Evolutionary conservation across 2,329 filamentous ascomycete species (phyloP), one percentile per base, ranked within the genome.

Genomic region (Sclerotinia sclerotiorum): DNA sequence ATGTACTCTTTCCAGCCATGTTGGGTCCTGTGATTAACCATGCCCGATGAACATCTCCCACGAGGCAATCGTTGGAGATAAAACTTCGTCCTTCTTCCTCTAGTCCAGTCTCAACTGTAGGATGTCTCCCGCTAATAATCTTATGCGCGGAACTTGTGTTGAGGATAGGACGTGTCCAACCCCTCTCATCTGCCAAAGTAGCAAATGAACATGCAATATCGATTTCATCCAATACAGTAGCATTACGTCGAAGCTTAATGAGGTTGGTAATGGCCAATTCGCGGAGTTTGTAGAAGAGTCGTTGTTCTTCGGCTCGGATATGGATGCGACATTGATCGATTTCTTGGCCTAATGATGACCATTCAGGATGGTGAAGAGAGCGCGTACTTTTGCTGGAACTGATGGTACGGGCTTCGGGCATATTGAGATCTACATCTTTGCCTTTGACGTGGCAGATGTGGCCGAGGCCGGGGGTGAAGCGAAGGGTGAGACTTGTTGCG

Each of bases 1-100:
- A 99, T 0, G 95, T 99, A 78, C 90, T 94, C 81, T 99, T 99
- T 60, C 95, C 95, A 1, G 90, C 95, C 95, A 99, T 99, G 80
- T 99, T 99, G n/a, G 95, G 95, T 0, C 95, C 82, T 73, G 91
- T 85, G 85, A 94, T 82, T 78, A 87, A 75, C 89, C 89, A 82
- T 80, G 92, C 66, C 82, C 84, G 74, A 82, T 87, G 83, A 82
- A 90, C 80, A 84, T 83, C 65, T n/a, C 91, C 91, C 3, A 97
- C 84, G 49, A 91, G 83, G 79, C 93, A 97, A 80, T 97, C 92
- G 74, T 98, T 98, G 62, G 88, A 85, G 56, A 92, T 89, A 76
- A 98, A 98, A 15, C 82, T 88, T 42, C 93, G 88, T 1, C 94
- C 94, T 77, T 93, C 89, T 72, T 91, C 88, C 72, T 87, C 83